Evolutionary conservation across 2,329 filamentous ascomycete species (phyloP).

Genomic region (Penicillium brasilianum): DNA sequence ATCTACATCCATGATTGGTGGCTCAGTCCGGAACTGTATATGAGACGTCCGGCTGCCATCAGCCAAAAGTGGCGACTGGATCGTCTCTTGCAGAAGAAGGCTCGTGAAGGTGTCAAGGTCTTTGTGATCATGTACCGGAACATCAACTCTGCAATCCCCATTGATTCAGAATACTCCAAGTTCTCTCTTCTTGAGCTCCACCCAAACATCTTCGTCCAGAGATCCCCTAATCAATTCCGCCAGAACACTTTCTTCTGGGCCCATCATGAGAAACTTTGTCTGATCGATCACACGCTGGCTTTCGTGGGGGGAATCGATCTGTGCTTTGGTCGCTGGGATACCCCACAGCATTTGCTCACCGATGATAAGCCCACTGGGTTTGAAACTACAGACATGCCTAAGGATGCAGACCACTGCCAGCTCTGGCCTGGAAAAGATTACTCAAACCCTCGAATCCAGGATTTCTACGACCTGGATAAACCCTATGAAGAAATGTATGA

Average conservation of each 20-base stretch:
- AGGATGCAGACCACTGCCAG: slow-evolving; percentile 90
- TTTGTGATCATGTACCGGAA: slow-evolving; percentile 98
- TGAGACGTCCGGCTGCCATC: slow-evolving; percentile 90
- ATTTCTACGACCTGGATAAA: slow-evolving; percentile 90
- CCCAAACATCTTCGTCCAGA: slow-evolving; percentile 93
- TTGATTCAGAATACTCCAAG: slow-evolving; percentile 98
- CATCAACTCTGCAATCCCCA: slow-evolving; percentile 94
- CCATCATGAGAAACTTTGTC: slow-evolving; percentile 96
- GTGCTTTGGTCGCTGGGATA: slow-evolving; percentile 97
- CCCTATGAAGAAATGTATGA: slow-evolving; percentile 99
- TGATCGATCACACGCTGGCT: slow-evolving; percentile 93
- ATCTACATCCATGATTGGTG: slow-evolving; percentile 99
- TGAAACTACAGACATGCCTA: slow-evolving; percentile 74
- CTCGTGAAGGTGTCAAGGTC: slow-evolving; percentile 92
- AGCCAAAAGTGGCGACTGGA: slow-evolving; percentile 98
- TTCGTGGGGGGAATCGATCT: slow-evolving; percentile 96
- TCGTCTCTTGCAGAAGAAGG: slow-evolving; percentile 88
- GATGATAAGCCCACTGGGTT: slow-evolving; percentile 97
- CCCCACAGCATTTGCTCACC: slow-evolving; percentile 84
- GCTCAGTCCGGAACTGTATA: slow-evolving; percentile 94
- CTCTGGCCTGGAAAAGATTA: slow-evolving; percentile 98
- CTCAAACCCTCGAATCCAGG: slow-evolving; percentile 91
- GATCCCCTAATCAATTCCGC: slow-evolving; percentile 96
- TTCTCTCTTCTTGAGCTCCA: slow-evolving; percentile 94
- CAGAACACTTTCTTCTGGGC: slow-evolving; percentile 99